Conservation (phyloP, 108 stramenopile species). For the Conticribra guillardii region DNA sequence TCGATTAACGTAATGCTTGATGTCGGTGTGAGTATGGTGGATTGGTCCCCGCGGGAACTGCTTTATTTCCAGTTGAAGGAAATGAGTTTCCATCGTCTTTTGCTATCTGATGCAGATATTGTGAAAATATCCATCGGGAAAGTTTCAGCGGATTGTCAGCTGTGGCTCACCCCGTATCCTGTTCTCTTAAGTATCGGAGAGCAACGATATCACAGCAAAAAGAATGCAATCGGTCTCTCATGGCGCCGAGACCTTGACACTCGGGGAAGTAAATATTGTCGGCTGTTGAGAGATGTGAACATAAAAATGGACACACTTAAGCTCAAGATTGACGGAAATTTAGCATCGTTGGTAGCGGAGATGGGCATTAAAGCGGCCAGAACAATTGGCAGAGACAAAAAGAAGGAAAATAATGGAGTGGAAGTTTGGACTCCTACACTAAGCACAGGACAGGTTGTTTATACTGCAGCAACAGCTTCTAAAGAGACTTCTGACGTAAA, state of each 20-base stretch:
- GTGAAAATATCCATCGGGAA: constrained; percentile 41
- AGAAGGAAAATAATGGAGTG: too few relatives aligned
- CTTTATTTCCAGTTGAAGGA: constrained; percentile 54
- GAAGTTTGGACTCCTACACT: too few relatives aligned
- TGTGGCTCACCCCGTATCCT: constrained; percentile 76
- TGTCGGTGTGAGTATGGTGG: constrained; percentile 67
- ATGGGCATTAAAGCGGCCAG: neutral
- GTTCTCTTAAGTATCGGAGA: constrained; percentile 61
- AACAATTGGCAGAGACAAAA: constrained; percentile 21
- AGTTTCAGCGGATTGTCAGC: constrained; percentile 62
- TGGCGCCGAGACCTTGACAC: neutral
- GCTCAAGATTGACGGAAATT: constrained; percentile 15
- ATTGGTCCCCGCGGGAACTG: constrained; percentile 67
- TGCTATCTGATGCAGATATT: constrained; percentile 26
- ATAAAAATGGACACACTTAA: constrained; percentile 7
- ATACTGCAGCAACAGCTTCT: too few relatives aligned
- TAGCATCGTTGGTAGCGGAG: neutral
- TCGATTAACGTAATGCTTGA: constrained; percentile 10
- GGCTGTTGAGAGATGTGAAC: constrained; percentile 37
- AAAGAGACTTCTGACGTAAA: too few relatives aligned
- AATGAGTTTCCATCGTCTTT: constrained; percentile 35
- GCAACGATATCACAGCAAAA: constrained; percentile 1
- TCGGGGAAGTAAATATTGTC: constrained; percentile 35
- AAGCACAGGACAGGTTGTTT: too few relatives aligned
- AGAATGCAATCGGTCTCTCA: constrained; percentile 15